Conservation (phyloP, 202 grass and related monocot species). For the Bolboschoenoplectus hybrid region DNA sequence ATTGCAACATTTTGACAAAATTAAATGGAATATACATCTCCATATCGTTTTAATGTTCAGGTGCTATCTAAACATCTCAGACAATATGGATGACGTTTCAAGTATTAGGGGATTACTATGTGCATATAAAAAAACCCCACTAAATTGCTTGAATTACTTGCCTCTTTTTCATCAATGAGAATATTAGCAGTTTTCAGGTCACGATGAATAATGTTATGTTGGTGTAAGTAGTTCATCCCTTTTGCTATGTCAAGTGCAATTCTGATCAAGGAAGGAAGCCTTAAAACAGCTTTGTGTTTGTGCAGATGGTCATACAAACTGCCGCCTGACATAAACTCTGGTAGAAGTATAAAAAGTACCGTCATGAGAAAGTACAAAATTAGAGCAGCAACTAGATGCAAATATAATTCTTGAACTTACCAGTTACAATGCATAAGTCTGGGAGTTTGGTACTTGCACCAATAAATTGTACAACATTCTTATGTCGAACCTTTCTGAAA, state of each 20-base stretch:
- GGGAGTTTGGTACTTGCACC: slow-evolving; percentile 49
- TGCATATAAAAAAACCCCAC: background rate
- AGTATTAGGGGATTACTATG: background rate
- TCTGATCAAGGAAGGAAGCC: slow-evolving; percentile 45
- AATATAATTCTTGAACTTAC: slow-evolving; percentile 37
- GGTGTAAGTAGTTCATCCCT: slow-evolving; percentile 53
- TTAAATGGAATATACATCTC: background rate
- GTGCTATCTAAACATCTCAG: background rate
- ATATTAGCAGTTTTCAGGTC: slow-evolving; percentile 54
- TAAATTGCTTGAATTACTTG: slow-evolving; percentile 30
- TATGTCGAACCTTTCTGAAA: slow-evolving; percentile 55
- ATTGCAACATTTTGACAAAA: background rate
- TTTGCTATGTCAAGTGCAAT: slow-evolving; percentile 50
- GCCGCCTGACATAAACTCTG: slow-evolving; percentile 53
- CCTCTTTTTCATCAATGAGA: slow-evolving; percentile 57
- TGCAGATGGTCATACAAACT: slow-evolving; percentile 52
- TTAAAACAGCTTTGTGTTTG: slow-evolving; percentile 41
- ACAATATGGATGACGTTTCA: background rate
- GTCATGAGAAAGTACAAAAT: slow-evolving; percentile 17
- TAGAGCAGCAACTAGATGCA: background rate
- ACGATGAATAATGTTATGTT: slow-evolving; percentile 50
- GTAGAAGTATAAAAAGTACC: background rate
- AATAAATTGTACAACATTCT: slow-evolving; percentile 56
- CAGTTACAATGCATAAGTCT: slow-evolving; percentile 51
- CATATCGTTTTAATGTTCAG: background rate